Evolutionary conservation across 2,329 filamentous ascomycete genomes (phyloP), one percentile per base, ranked within the genome.

Genomic region (Calcarisporium arbuscula): DNA sequence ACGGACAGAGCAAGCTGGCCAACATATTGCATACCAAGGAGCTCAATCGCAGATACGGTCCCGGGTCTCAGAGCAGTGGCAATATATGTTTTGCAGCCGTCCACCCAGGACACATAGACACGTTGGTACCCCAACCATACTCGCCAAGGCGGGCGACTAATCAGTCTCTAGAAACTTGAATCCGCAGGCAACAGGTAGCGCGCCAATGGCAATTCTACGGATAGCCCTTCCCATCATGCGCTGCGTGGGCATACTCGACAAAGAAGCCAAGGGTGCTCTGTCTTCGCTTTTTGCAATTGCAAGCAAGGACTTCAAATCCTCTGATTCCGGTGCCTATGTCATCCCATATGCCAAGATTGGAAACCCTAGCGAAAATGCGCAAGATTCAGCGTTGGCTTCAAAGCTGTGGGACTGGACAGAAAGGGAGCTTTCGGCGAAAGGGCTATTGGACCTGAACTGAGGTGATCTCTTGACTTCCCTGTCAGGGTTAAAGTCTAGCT

Each of bases 1-100:
- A 73, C 41, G 63, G 58, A 0, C 62, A 68, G 40, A 60, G 56
- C 25, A 72, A 74, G 42, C 50, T 72, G 2, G 69, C 69, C 1
- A 67, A 70, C 40, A 43, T 70, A 5, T 49, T 70, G 4, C 67
- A 64, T 46, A 49, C 62, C 4, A 48, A 51, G 11, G 53, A 64
- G 28, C 47, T 72, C 3, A 56, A 64, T 2, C 41, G 46, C 14
- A 53, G 48, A 14, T 60, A 65, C 31, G 56, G 62, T 0, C 40
- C 38, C 5, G 10, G 10, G 5, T 37, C 35, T 12, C 19, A 20
- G n/a, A 30, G 12, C 6, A 2, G 29, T 27, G 18, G 28, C 5
- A 35, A 35, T 12, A 20, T 40, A 17, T 26, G 23, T 19, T 21
- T 42, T 11, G 17, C 30, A 11, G 40, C 40, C 12, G 40, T 42